Conservation (phyloP, 805 yeast genomes). For the Lipomyces japonicus region DNA sequence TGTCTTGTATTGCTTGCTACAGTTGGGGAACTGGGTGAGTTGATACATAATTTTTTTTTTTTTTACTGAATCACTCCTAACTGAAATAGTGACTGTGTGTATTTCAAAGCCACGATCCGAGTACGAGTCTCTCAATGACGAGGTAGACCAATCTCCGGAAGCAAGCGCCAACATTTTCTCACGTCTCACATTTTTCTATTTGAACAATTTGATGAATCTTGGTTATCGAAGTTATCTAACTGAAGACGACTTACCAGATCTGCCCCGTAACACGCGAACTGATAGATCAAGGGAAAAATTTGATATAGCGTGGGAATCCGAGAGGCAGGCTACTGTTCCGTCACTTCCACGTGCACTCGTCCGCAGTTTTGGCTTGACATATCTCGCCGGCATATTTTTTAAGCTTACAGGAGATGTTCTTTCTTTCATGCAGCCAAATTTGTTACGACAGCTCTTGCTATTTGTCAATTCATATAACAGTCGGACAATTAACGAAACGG, state of each 20-base stretch:
- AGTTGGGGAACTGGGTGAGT: constrained; percentile 7
- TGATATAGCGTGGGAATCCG: constrained; percentile 58
- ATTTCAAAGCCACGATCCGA: constrained; percentile 39
- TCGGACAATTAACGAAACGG: constrained; percentile 32
- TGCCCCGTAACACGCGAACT: constrained; percentile 66
- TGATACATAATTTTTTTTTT: background rate
- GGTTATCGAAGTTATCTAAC: constrained; percentile 61
- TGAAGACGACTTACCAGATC: constrained; percentile 65
- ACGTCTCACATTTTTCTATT: constrained; percentile 79
- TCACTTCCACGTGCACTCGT: constrained; percentile 59
- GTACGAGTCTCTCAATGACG: constrained; percentile 36
- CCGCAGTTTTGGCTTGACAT: constrained; percentile 67
- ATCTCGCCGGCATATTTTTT: constrained; percentile 65
- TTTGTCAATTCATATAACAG: constrained; percentile 49
- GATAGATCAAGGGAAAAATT: constrained; percentile 44
- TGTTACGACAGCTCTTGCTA: constrained; percentile 60
- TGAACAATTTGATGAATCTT: constrained; percentile 72
- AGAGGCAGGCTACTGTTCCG: constrained; percentile 48
- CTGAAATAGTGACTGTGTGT: constrained; percentile 12
- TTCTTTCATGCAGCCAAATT: constrained; percentile 79
- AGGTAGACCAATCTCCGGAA: constrained; percentile 41
- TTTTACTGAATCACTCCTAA: background rate
- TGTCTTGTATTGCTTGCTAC: constrained; percentile 6
- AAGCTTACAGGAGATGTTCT: constrained; percentile 68
- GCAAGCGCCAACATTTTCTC: constrained; percentile 64